Conservation (phyloP, 768 basidiomycete species). For the Hericium rajendrae region DNA sequence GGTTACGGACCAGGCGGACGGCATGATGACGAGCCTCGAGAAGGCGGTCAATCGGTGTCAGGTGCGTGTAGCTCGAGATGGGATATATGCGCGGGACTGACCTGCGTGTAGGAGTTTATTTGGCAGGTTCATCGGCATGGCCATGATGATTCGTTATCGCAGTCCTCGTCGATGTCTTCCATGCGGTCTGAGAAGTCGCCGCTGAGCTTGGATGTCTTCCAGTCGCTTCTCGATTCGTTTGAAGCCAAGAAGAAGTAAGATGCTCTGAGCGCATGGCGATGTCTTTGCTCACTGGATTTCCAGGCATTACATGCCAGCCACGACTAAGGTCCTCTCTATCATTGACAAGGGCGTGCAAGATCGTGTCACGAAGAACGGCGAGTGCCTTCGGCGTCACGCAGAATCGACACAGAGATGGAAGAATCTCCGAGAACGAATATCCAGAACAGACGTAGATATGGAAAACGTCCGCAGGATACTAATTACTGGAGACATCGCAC, state of each 20-base stretch:
- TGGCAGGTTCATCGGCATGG: conserved; percentile 65
- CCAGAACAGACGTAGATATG: conserved; percentile 78
- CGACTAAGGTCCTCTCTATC: conserved; percentile 84
- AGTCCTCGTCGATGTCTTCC: conserved; percentile 26
- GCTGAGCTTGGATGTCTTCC: conserved; percentile 54
- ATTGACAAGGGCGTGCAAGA: conserved; percentile 92
- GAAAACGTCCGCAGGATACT: conserved; percentile 49
- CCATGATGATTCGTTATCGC: conserved; percentile 33
- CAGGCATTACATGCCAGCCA: conserved; percentile 93
- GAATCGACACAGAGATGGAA: conserved; percentile 86
- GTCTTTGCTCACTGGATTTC: conserved; percentile 2
- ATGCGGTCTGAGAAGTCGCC: conserved; percentile 39
- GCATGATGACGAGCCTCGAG: conserved; percentile 95
- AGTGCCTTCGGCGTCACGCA: conserved; percentile 81
- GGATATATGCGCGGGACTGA: no score
- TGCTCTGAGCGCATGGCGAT: conserved; percentile 13
- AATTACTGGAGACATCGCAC: conserved; percentile 41
- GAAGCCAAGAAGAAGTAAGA: conserved; percentile 79
- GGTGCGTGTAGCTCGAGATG: conserved; percentile 26
- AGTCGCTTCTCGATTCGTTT: conserved; percentile 60
- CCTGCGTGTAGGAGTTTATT: conserved; percentile 59
- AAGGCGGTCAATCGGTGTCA: conserved; percentile 88
- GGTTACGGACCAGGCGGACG: conserved; percentile 89
- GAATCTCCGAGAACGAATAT: conserved; percentile 68
- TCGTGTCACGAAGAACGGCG: conserved; percentile 93